These are phyloP conservation scores for Selaginella tamariscina DNA, from an alignment of 75 land plant species.

Conservation along the genomic window DNA sequence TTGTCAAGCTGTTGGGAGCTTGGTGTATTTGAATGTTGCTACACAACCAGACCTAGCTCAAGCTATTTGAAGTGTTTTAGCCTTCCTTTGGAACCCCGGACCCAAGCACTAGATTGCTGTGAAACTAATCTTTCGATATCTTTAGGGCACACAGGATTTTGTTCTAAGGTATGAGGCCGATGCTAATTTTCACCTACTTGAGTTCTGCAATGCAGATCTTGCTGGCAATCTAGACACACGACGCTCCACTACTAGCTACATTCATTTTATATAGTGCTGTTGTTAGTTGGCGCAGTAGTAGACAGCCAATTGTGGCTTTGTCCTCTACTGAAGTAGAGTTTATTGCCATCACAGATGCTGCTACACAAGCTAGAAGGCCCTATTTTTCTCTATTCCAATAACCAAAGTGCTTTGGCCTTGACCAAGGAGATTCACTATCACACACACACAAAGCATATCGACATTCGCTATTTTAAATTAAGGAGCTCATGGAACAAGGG, in stretches of 20 bases:
- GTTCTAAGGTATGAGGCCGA: neutral
- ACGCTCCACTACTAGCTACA: neutral
- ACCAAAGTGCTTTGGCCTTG: constrained; percentile 6
- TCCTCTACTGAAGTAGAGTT: constrained; percentile 2
- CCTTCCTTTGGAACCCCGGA: neutral
- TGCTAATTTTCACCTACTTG: constrained; percentile 1
- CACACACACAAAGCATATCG: neutral
- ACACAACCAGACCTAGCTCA: neutral
- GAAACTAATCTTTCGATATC: constrained; percentile 4
- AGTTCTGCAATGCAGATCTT: constrained; percentile 6
- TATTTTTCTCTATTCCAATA: neutral
- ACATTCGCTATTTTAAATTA: neutral
- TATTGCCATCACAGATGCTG: neutral
- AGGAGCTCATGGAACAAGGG: neutral
- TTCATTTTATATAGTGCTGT: neutral
- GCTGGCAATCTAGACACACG: neutral
- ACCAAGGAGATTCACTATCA: constrained; percentile 8
- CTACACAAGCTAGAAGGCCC: neutral
- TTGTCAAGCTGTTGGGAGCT: neutral
- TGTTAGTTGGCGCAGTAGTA: constrained; percentile 3
- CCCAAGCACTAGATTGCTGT: constrained; percentile 5
- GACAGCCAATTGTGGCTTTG: neutral
- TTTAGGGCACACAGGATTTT: neutral
- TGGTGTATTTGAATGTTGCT: neutral
- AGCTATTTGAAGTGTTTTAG: neutral